Evolutionary conservation across 2,329 filamentous ascomycete genomes (phyloP).

Genomic region (Aspergillus aculeatus): DNA sequence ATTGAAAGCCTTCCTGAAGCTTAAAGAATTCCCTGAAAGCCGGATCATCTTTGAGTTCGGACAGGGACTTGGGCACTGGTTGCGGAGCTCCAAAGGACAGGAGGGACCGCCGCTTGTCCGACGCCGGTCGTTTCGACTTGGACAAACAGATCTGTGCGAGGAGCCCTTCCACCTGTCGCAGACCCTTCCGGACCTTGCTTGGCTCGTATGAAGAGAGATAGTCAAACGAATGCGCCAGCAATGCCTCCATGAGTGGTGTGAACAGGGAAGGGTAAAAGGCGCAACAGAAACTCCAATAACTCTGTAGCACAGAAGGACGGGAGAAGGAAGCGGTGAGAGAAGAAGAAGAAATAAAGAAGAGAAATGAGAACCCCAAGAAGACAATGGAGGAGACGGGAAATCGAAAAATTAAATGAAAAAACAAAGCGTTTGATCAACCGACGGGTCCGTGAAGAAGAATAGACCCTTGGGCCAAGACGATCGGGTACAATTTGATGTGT

Average conservation of each 20-base stretch:
- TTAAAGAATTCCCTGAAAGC: slow-evolving; percentile 96
- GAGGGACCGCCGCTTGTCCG: slow-evolving; percentile 45
- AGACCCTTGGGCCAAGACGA: slow-evolving; percentile 7
- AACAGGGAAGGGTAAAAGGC: background rate
- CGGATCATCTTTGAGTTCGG: slow-evolving; percentile 73
- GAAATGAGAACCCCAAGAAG: slow-evolving; percentile 1
- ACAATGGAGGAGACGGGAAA: background rate
- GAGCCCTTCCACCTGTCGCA: slow-evolving; percentile 90
- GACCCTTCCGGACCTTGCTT: slow-evolving; percentile 85
- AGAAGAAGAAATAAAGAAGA: background rate
- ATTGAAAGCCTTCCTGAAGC: slow-evolving; percentile 94
- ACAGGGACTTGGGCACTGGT: slow-evolving; percentile 60
- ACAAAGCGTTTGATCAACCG: background rate
- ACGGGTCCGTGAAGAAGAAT: background rate
- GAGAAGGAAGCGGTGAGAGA: slow-evolving; percentile 3
- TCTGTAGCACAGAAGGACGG: slow-evolving; percentile 1
- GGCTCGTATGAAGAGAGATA: slow-evolving; percentile 92
- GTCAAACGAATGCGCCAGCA: slow-evolving; percentile 91
- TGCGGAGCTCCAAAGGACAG: slow-evolving; percentile 40
- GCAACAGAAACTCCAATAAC: background rate
- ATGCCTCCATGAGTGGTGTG: slow-evolving; percentile 70
- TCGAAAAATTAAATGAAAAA: slow-evolving; percentile 1
- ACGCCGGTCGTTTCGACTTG: slow-evolving; percentile 38
- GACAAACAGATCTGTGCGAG: slow-evolving; percentile 92
- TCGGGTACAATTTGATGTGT: slow-evolving; percentile 1